phyloP scores from a whole-genome alignment of 192 early-diverging fungal species.

The Coemansia sp. region DNA sequence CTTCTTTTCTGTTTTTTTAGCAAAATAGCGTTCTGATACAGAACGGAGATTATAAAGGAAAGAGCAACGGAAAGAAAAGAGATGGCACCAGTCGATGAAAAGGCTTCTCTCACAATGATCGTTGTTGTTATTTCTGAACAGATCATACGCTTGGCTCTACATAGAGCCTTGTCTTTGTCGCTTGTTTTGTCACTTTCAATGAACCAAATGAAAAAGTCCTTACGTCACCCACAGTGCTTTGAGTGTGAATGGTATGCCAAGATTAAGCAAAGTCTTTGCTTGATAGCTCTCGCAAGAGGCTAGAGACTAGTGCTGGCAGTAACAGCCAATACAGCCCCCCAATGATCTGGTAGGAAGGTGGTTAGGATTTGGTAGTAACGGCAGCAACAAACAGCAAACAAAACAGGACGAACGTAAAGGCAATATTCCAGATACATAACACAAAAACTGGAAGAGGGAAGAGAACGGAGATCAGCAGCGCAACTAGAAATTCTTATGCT shows the following conservation, averaged over 20 bases:
- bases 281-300: neutral
- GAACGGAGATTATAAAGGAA: slow-evolving; percentile 1
- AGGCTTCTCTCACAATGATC: neutral
- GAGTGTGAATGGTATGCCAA: slow-evolving; percentile 29
- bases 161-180: too few species aligned
- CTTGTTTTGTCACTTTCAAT: neutral
- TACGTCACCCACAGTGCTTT: neutral
- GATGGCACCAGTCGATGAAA: neutral
- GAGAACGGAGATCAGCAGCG: neutral
- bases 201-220: neutral
- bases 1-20: neutral
- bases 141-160: neutral
- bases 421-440: neutral
- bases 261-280: slow-evolving; percentile 6
- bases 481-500: neutral
- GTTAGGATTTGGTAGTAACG: neutral
- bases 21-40: neutral
- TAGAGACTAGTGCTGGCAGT: slow-evolving; percentile 8
- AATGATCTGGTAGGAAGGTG: neutral
- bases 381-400: neutral
- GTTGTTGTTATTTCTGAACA: neutral
- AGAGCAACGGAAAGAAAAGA: neutral
- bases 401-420: neutral
- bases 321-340: slow-evolving; percentile 17
- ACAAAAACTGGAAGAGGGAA: neutral